Evolutionary conservation across 805 yeast species (phyloP), one percentile per base, ranked within the genome.

Genomic region (Dipodascus albidus): DNA sequence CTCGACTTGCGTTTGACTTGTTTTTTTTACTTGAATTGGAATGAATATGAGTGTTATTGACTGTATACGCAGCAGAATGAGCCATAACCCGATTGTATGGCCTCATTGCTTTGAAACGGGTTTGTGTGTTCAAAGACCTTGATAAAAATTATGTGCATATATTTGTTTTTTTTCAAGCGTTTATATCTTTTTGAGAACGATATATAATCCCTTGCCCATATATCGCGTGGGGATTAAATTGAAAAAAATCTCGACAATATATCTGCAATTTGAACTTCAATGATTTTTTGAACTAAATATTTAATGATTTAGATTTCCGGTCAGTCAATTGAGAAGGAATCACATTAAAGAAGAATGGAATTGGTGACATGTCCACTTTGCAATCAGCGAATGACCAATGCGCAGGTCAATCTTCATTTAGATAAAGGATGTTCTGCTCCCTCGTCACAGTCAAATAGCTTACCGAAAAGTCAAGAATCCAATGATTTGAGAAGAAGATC

Each of bases 351-450:
- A 38, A 38, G 6, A n/a, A 38, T 38, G 44, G 44, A 38, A 38
- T 38, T 38, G 20, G 44, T 38, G 6, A 17, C 20, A 27, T 67
- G 71, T 54, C 71, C 71, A 0, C 49, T 67, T 3, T 67, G 71
- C 48, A 59, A 59, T 22, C 55, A 57, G 52, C 53, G 55, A 15
- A 61, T 69, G n/a, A 56, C 68, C 2, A 62, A 60, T 50, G 54
- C 57, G n/a, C 57, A 53, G 4, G 64, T 68, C 24, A 68, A 68
- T 49, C 49, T 52, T 31, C 72, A 68, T 55, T 52, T 67, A 9
- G 72, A 68, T 50, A 54, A 54, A 31, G 72, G 71, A 3, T 68
- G 72, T 51, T 68, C 67, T 2, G 47, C 57, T 21, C 55, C 52
- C 22, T 15, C 50, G 47, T 19, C 22, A 20, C 15, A 21, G 42